Base-by-base conservation (phyloP, 228 moss, liverwort and hornwort genomes). In the Sphagnum fallax region DNA sequence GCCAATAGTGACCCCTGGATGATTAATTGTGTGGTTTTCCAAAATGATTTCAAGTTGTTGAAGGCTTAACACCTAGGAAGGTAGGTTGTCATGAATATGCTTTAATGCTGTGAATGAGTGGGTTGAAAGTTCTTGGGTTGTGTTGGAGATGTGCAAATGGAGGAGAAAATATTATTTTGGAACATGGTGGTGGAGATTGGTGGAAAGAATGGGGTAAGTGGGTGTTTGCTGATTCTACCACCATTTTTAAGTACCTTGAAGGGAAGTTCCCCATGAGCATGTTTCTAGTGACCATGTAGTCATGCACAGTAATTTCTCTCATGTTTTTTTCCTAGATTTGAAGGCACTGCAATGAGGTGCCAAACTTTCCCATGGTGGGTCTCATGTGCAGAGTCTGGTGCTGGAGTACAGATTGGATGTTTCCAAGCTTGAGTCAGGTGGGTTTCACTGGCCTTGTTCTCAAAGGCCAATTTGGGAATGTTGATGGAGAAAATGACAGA, bases 121-220 rank as follows among this genome's bases (percentile, higher is more conserved):
- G 32, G 3, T 32, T 32, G 32, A 32, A 32, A 32, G 32, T 32
- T 32, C 72, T 81, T 98, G 73, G 93, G 93, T 32, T 32, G 32
- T 32, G 32, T 72, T 6, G 15, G 68, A 48, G 32, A 65, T 78
- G 65, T 71, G 69, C 83, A 98, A 94, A 98, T 98, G 98, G 98
- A 98, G 76, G 98, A 98, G 48, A 92, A 92, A 69, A 94, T 98
- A 92, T 94, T 94, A 52, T 58, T 98, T 9, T 98, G 98, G 73
- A 98, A 94, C 68, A 98, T 98, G 98, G 92, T 94, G 51, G 89
- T 98, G 55, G 98, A 98, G 83, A 94, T 94, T 53, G 92, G 98
- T 61, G 94, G 92, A 57, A 98, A 98, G 78, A 98, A 98, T 65
- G 98, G 94, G 60, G 74, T 98, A 2, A 32, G 32, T 32, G 32